Conservation (phyloP, 257 asterid species). For the Catharanthus roseus region DNA sequence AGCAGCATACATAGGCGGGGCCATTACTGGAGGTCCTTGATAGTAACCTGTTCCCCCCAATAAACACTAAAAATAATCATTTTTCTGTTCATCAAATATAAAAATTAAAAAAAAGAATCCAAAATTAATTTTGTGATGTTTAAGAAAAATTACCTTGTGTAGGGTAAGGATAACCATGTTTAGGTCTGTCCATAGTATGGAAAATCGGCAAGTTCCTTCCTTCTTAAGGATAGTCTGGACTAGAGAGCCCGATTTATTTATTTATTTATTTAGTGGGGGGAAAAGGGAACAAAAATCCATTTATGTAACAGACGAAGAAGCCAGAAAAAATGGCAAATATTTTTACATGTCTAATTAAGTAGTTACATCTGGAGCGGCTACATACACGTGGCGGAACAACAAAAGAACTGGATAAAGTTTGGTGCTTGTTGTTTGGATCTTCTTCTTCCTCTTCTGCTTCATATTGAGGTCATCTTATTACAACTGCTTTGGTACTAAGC, state of each 20-base stretch:
- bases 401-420: background rate
- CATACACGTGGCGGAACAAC: conserved; percentile 10
- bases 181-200: background rate
- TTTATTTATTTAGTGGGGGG: too few relatives aligned
- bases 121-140: background rate
- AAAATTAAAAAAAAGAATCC: background rate
- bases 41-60: conserved; percentile 9
- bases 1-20: conserved; percentile 13
- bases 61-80: too few relatives aligned
- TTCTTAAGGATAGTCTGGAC: too few relatives aligned
- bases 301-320: too few relatives aligned
- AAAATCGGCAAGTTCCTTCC: too few relatives aligned
- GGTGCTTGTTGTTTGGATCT: background rate
- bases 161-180: conserved; percentile 11
- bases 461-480: too few relatives aligned
- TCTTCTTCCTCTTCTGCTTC: too few relatives aligned
- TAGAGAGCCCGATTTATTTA: too few relatives aligned
- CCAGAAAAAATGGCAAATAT: background rate
- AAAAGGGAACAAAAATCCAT: too few relatives aligned
- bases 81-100: background rate
- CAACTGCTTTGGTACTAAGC: too few relatives aligned
- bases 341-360: background rate
- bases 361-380: conserved; percentile 12
- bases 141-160: background rate
- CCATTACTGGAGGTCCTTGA: conserved; percentile 16